Evolutionary conservation across 2,329 filamentous ascomycete genomes (phyloP).

Genomic region (Xylariaceae sp.): DNA sequence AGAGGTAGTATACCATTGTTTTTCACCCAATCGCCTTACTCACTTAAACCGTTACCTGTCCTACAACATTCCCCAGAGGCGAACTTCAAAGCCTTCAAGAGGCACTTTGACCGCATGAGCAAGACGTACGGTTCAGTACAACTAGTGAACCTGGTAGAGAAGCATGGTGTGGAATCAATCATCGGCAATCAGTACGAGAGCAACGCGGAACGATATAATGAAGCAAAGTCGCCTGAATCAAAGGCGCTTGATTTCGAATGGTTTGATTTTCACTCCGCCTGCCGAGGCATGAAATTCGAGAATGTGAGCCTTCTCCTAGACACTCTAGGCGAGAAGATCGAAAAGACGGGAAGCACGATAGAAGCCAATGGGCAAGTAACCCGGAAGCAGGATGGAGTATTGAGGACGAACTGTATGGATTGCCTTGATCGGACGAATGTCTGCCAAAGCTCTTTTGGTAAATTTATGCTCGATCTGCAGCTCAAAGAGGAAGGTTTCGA

Average conservation of each 20-base stretch:
- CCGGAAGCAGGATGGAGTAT: slow-evolving; percentile 62
- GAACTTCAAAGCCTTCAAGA: slow-evolving; percentile 73
- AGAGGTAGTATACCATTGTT: slow-evolving; percentile 91
- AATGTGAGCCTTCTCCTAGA: slow-evolving; percentile 81
- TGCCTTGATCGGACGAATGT: slow-evolving; percentile 96
- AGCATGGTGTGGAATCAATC: slow-evolving; percentile 73
- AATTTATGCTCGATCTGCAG: slow-evolving; percentile 75
- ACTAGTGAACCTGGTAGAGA: slow-evolving; percentile 81
- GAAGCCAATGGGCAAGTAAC: slow-evolving; percentile 39
- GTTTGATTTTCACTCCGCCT: slow-evolving; percentile 95
- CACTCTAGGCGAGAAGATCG: slow-evolving; percentile 62
- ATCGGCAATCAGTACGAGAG: slow-evolving; percentile 76
- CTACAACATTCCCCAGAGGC: slow-evolving; percentile 75
- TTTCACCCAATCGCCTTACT: slow-evolving; percentile 93
- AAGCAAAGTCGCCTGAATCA: slow-evolving; percentile 44
- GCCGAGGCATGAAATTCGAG: slow-evolving; percentile 96
- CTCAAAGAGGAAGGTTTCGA: slow-evolving; percentile 71
- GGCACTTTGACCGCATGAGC: slow-evolving; percentile 70
- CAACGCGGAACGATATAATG: slow-evolving; percentile 63
- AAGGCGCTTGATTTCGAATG: slow-evolving; percentile 71
- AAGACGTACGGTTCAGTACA: slow-evolving; percentile 73
- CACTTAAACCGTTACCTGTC: slow-evolving; percentile 80
- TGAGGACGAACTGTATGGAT: slow-evolving; percentile 99
- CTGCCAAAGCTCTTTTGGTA: slow-evolving; percentile 85
- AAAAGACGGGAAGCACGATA: slow-evolving; percentile 68